A percentile compares a stretch with the other conserved stretches of the same genome.
Conservation (phyloP, 495 filamentous ascomycete genomes). For the Hamigera avellanea region DNA sequence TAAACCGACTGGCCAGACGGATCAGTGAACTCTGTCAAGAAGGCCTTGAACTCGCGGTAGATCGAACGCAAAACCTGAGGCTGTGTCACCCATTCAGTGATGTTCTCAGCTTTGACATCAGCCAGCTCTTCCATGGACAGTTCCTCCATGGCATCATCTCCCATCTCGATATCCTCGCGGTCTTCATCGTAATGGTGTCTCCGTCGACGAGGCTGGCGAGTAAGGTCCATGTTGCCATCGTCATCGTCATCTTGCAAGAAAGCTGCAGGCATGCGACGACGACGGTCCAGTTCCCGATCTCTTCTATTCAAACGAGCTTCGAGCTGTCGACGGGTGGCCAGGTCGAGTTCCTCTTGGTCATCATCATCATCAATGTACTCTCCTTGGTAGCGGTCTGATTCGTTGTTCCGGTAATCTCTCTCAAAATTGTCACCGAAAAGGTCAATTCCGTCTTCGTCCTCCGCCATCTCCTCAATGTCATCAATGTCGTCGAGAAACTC, state of each 20-base stretch:
- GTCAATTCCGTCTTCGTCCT: constrained; percentile 89
- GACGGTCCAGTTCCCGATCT: constrained; percentile 67
- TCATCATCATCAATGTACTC: constrained; percentile 71
- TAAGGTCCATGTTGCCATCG: constrained; percentile 70
- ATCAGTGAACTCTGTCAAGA: constrained; percentile 92
- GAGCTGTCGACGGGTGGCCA: constrained; percentile 59
- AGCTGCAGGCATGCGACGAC: constrained; percentile 66
- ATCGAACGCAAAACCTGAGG: constrained; percentile 87
- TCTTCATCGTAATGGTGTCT: constrained; percentile 90
- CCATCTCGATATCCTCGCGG: constrained; percentile 78
- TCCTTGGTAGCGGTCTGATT: constrained; percentile 51
- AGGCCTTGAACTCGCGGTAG: constrained; percentile 91
- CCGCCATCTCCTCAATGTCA: constrained; percentile 90
- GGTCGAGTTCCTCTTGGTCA: constrained; percentile 63
- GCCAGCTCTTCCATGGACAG: constrained; percentile 82
- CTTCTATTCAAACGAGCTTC: constrained; percentile 74
- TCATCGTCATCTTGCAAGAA: constrained; percentile 90
- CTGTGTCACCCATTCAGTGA: constrained; percentile 90
- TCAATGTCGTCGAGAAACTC: constrained; percentile 75
- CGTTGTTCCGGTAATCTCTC: constrained; percentile 57
- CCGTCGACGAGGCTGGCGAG: constrained; percentile 65
- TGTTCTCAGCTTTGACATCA: constrained; percentile 85
- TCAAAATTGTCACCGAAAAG: constrained; percentile 87
- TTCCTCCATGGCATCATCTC: constrained; percentile 86
- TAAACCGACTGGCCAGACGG: constrained; percentile 82